Conservation (phyloP, 1,284 basidiomycete genomes). For the Hypsizygus ulmarius region DNA sequence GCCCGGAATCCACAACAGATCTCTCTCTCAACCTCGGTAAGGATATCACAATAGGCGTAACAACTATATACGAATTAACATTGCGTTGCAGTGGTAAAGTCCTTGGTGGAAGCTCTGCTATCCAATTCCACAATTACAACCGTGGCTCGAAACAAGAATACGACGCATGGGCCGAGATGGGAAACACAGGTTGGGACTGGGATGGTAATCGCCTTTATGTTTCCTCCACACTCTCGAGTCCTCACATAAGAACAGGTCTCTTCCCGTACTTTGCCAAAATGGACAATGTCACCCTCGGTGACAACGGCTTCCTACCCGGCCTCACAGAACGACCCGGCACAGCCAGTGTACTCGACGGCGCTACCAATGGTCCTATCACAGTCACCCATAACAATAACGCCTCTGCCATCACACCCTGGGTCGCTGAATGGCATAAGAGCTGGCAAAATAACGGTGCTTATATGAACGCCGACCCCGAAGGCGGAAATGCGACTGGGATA, state of each 20-base stretch:
- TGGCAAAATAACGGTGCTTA: constrained; percentile 14
- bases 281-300: constrained; percentile 13
- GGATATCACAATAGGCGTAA: background rate
- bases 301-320: constrained; percentile 12
- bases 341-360: constrained; percentile 13
- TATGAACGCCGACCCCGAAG: constrained; percentile 16
- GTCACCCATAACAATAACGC: constrained; percentile 14
- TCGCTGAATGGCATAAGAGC: constrained; percentile 12
- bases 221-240: no score
- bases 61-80: background rate
- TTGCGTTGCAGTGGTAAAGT: constrained; percentile 15
- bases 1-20: constrained; percentile 13
- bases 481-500: constrained; percentile 15
- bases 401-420: constrained; percentile 14
- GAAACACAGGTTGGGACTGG: constrained; percentile 16
- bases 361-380: constrained; percentile 10
- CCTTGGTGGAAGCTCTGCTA: constrained; percentile 17
- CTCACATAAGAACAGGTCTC: constrained; percentile 5
- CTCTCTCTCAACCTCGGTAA: constrained; percentile 15
- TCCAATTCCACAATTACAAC: constrained; percentile 12
- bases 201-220: no score
- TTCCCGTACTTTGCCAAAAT: constrained; percentile 21
- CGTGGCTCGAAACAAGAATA: constrained; percentile 15
- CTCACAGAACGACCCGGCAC: constrained; percentile 8
- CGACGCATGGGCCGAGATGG: constrained; percentile 17